Base-by-base conservation (phyloP, 1,284 basidiomycete genomes). In the Agroathelia rolfsii region DNA sequence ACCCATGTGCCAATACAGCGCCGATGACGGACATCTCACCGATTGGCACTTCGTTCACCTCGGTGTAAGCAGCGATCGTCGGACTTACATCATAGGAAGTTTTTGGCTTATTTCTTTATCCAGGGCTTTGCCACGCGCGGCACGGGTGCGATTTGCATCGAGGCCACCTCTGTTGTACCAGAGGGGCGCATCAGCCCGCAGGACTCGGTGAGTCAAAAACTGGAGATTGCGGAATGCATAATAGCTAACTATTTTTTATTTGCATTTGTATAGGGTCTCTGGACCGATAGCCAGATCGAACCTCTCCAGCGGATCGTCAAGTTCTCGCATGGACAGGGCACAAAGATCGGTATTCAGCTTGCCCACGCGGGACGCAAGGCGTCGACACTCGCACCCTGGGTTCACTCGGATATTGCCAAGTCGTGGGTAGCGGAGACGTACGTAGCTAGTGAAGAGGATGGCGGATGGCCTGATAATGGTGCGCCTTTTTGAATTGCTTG, bases 361-460 rank as follows among this genome's bases (percentile, higher is more conserved):
- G 75, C 72, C 0, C 87, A 90, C 47, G 83, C 82, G 0, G 86
- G 86, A 0, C 61, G 85, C 16, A 89, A 89, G 55, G 76, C 76
- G 0, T 70, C 68, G 6, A 66, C 61, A 0, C 43, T 61, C 8
- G 62, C 71, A 1, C 74, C 77, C 0, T 83, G 75, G 75, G 53
- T 76, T 16, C 58, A 59, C 41, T 45, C 43, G 10, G 49, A 54
- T 24, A 30, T 49, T 5, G 45, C 55, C 12, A 43, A 45, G 33
- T 48, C 48, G 7, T 37, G 43, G 16, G 41, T 28, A 10, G 43
- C 52, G 4, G 24, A 35, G 5, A 45, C 35, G 4, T 41, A 45
- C 28, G 49, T 48, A 8, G 66, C 66, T 4, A 45, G 56, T n/a
- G 62, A 65, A 39, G 63, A 62, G 19, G 64, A 62, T 13, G 68